These are phyloP conservation scores for Geranium brycei DNA, from an alignment of 345 rosid species.

Conservation along the genomic window DNA sequence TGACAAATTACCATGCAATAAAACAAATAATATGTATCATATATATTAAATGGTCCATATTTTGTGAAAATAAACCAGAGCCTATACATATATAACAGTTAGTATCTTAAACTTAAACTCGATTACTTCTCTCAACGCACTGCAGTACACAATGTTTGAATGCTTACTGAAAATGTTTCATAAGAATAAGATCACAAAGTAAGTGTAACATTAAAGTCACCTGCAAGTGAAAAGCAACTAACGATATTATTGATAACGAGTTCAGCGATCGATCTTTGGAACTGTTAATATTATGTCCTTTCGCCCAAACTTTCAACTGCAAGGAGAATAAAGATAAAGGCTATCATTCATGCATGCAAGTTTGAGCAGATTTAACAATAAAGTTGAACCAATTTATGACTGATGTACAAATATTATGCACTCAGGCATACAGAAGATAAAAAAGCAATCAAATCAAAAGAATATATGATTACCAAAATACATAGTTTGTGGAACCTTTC, in stretches of 20 bases:
- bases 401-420: background rate
- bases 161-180: background rate
- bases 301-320: conserved; percentile 49
- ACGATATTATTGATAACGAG: conserved; percentile 35
- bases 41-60: background rate
- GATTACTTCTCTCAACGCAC: background rate
- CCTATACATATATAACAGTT: background rate
- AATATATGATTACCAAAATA: conserved; percentile 29
- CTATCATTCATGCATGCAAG: background rate
- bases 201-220: conserved; percentile 12
- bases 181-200: background rate
- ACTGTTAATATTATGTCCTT: conserved; percentile 35
- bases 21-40: background rate
- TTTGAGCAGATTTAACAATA: background rate
- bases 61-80: no score
- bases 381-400: background rate
- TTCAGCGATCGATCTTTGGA: conserved; percentile 29
- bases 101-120: background rate
- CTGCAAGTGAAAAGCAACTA: conserved; percentile 50
- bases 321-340: background rate
- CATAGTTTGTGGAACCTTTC: conserved; percentile 47
- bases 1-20: background rate
- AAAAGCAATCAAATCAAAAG: background rate
- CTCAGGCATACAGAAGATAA: background rate
- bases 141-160: background rate